These are phyloP conservation scores for Colletotrichum viniferum DNA, from an alignment of 2,329 filamentous ascomycete genomes.

Conservation along the genomic window DNA sequence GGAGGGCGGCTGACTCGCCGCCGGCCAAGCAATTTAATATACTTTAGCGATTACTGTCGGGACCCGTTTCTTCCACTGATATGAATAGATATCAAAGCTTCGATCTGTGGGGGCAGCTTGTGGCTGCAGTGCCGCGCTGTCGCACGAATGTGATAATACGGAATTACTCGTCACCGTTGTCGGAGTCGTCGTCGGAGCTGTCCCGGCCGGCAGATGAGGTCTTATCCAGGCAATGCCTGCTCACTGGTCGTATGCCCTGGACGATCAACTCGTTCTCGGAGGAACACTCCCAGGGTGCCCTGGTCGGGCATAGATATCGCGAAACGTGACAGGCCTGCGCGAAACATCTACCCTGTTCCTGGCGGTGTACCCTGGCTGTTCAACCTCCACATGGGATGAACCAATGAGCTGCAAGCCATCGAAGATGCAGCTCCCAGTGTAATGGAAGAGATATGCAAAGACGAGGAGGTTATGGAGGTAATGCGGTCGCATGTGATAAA, in stretches of 20 bases:
- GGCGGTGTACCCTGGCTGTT: not conserved
- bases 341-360: not conserved
- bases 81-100: not conserved
- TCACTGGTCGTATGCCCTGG: not conserved
- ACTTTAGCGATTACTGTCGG: not conserved
- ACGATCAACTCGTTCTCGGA: not conserved
- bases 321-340: not conserved
- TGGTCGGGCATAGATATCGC: not conserved
- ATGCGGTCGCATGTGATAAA: not conserved
- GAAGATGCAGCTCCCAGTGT: not conserved
- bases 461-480: not conserved
- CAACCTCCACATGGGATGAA: not conserved
- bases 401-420: not conserved
- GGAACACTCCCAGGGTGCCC: not conserved
- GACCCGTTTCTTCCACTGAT: not conserved
- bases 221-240: not conserved
- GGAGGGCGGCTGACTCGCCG: slow-evolving; percentile 5
- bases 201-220: not conserved
- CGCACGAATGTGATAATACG: not conserved
- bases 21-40: not conserved
- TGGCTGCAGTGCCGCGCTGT: not conserved
- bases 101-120: not conserved
- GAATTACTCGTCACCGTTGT: not conserved
- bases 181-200: not conserved
- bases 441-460: not conserved